Base-by-base conservation (phyloP, 2,329 filamentous ascomycete genomes). In the Ophioceras dolichostomum region DNA sequence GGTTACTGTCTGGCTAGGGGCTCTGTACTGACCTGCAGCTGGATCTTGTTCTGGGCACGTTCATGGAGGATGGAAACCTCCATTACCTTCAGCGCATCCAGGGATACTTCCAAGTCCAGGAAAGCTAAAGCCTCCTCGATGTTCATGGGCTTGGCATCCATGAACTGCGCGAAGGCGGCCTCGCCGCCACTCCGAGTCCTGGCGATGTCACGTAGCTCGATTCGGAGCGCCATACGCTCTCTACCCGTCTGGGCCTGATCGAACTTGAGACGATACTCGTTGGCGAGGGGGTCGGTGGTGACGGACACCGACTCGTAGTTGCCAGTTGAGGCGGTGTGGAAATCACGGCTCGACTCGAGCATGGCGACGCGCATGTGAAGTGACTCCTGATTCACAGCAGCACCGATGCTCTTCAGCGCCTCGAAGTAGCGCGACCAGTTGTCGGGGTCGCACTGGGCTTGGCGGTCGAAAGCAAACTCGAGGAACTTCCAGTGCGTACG, bases 121-220 rank as follows among this genome's bases (percentile, higher is more conserved):
- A 60, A 63, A 33, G 48, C 47, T 14, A 67, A 60, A 14, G 66
- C 57, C 30, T 61, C 53, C 32, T 63, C 47, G 13, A 67, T 17
- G 3, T 32, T 36, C 39, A 49, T 45, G 14, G 34, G 35, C 5
- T 44, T 39, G n/a, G 34, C 22, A 3, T 43, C 42, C 24, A 36
- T 34, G 16, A 49, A n/a, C n/a, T n/a, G n/a, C n/a, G n/a, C n/a
- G n/a, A n/a, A n/a, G n/a, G n/a, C n/a, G n/a, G n/a, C n/a, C n/a
- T n/a, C n/a, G n/a, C n/a, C n/a, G n/a, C n/a, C n/a, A n/a, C n/a
- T n/a, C n/a, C n/a, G n/a, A 14, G 18, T 21, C 12, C 10, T 21
- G 32, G 20, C 13, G 12, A 21, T n/a, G 20, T 24, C 32, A 10
- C 7, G 14, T 8, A n/a, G 21, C 19, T 34, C 9, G 7, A 10